A percentile compares a stretch with the other conserved stretches of the same genome.
These are phyloP conservation scores for Coemansia sp. DNA, from an alignment of 192 early-diverging fungal species.

Conservation along the genomic window DNA sequence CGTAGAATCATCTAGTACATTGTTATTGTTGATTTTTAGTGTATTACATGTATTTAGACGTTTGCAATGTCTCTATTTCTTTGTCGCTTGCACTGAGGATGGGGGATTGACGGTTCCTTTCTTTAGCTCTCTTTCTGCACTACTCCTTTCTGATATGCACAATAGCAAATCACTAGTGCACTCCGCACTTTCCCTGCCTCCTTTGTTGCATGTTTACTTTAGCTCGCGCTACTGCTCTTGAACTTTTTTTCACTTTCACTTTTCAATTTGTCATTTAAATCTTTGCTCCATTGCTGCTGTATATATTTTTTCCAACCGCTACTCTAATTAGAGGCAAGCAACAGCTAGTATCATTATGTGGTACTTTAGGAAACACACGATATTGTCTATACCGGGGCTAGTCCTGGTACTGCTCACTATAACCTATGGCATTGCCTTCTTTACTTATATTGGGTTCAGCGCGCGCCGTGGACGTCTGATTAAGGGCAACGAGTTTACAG, in stretches of 20 bases:
- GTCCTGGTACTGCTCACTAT: constrained; percentile 32
- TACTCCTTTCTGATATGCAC: neutral
- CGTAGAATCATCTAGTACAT: constrained; percentile 41
- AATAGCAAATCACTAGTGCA: constrained; percentile 4
- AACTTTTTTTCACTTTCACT: constrained; percentile 2
- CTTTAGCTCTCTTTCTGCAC: neutral
- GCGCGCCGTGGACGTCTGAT: constrained; percentile 39
- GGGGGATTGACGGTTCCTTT: neutral
- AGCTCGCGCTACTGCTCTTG: neutral
- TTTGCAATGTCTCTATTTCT: neutral
- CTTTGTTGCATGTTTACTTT: constrained; percentile 6
- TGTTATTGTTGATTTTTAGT: neutral
- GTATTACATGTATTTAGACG: neutral
- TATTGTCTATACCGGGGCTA: constrained; percentile 52
- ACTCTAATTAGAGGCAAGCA: neutral
- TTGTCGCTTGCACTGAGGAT: neutral
- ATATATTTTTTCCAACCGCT: neutral
- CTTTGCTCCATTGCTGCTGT: neutral
- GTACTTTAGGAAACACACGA: constrained; percentile 52
- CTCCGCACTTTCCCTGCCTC: neutral
- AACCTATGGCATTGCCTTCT: constrained; percentile 41
- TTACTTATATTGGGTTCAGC: constrained; percentile 49
- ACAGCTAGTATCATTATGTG: constrained; percentile 22
- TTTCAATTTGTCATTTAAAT: neutral
- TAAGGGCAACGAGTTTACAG: constrained; percentile 38